Evolutionary conservation across 208 protist species (phyloP), one percentile per base, ranked within the genome.

Genomic region (Leptomonas seymouri): DNA sequence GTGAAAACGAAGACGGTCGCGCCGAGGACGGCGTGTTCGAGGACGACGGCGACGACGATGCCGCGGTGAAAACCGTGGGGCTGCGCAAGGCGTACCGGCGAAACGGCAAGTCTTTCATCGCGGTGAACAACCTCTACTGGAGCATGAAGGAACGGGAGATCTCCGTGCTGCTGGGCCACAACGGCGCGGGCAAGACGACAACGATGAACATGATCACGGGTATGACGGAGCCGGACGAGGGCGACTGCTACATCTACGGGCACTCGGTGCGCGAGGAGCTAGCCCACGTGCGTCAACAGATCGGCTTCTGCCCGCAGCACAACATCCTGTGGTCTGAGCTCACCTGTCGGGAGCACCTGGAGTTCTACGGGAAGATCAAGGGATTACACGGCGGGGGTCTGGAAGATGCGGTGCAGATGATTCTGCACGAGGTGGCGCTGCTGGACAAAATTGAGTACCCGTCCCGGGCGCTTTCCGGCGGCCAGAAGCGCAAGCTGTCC

Each of bases 301-400:
- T 98, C 39, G 96, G 97, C 53, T 80, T 58, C 60, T 80, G 73
- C 36, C 76, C 80, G 58, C 55, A 94, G 27, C 72, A 95, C 62
- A 73, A 78, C 46, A 76, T 81, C 36, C 83, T 94, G 48, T 82
- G 88, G 49, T 72, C 84, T 53, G 71, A 96, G 36, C 90, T 98
- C 36, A 98, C 92, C 18, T 88, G 82, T 31, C 27, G 65, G 3
- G 95, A 99, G 62, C 95, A 98, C 71, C 73, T 99, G 3, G 57
- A 81, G 65, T 97, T 90, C 65, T 99, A 91, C 79, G 89, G 78
- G 0, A 74, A 74, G 34, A 78, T 98, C 44, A 98, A 98, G 59
- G 95, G 93, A 5, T 56, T 95, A 3, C 39, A 25, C 25, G 81
- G 81, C 0, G 20, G 48, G 12, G 39, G 57, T 39, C 64, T 75